A percentile compares a stretch with the other conserved stretches of the same genome.
phyloP scores from a whole-genome alignment of 495 filamentous ascomycete genomes.

The Penicillium pancosmium region DNA sequence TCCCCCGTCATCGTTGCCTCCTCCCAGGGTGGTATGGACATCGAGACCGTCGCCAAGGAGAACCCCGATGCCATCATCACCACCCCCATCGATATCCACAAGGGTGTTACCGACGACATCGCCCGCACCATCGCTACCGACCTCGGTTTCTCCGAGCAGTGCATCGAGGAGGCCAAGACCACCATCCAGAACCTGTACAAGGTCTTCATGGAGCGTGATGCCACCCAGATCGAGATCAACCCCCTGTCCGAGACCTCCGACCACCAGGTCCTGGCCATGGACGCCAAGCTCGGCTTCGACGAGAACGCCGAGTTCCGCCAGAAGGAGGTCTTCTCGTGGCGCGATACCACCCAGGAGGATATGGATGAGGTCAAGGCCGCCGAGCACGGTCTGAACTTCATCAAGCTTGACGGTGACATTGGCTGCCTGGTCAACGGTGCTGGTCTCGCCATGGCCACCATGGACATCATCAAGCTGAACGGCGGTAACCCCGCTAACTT shows the following conservation, averaged over 20 bases:
- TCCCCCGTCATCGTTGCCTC: constrained; percentile 94
- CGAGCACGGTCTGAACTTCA: constrained; percentile 93
- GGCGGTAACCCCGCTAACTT: constrained; percentile 96
- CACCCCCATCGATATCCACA: constrained; percentile 89
- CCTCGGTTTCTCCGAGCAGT: constrained; percentile 95
- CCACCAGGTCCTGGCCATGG: constrained; percentile 97
- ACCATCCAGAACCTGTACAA: constrained; percentile 99
- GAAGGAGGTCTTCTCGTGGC: constrained; percentile 91
- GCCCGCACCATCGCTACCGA: constrained; percentile 86
- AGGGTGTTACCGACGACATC: constrained; percentile 93
- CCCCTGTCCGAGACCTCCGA: constrained; percentile 95
- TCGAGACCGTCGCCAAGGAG: constrained; percentile 97
- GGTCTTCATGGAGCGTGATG: constrained; percentile 97
- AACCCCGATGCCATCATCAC: constrained; percentile 93
- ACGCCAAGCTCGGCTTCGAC: constrained; percentile 96
- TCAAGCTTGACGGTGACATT: constrained; percentile 99
- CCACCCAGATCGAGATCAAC: constrained; percentile 99
- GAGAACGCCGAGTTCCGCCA: constrained; percentile 99
- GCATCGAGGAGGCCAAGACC: constrained; percentile 88
- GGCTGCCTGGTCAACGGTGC: constrained; percentile 99
- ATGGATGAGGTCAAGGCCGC: constrained; percentile 96
- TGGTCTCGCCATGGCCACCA: constrained; percentile 98
- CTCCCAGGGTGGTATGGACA: constrained; percentile 98
- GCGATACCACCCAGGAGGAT: constrained; percentile 94
- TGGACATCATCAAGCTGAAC: constrained; percentile 99